Base-by-base conservation (phyloP, 768 basidiomycete species). In the Hydnomerulius pinastri region DNA sequence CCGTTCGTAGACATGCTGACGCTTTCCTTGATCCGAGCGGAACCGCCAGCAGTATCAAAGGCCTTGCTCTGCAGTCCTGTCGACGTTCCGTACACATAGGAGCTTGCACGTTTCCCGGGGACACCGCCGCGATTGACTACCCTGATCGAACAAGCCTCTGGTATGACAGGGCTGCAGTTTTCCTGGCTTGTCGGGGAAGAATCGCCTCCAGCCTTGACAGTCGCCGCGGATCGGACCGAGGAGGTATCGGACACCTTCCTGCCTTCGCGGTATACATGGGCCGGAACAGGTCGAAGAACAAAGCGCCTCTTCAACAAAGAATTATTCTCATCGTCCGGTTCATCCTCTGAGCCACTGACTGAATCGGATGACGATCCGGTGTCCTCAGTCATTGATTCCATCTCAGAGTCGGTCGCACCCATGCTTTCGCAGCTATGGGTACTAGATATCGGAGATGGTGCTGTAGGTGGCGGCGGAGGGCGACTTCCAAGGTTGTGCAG, bases 301-400 rank as follows among this genome's bases (percentile, higher is more conserved):
- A 80, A 80, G 1, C 75, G 73, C 39, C 73, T 75, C 61, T 46
- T 59, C 27, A 51, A 17, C 6, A 50, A 6, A 43, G 52, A 28
- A 43, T 64, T 65, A 32, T 57, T 39, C 24, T 58, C 49, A 30
- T 58, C 46, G 20, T 73, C 70, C 41, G 72, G 70, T 27, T 74
- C 72, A 5, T 74, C 66, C 39, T 81, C 81, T 18, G 81, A 80
- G 50, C 77, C 81, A 35, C 73, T 75, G 41, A 65, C 56, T 51
- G 77, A 84, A 33, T 78, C 81, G 11, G 62, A 67, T 25, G 81
- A 82, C 11, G 82, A 84, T 23, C 77, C 79, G 18, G 75, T 78
- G 55, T 86, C 82, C 52, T 86, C 83, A n/a, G 78, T 77, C 39
- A 86, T 68, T 23, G 82, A 85, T 49, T 77, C 80, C 60, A 83